These are phyloP conservation scores for Apiospora arundinis DNA, from an alignment of 2,329 filamentous ascomycete genomes.

Conservation along the genomic window DNA sequence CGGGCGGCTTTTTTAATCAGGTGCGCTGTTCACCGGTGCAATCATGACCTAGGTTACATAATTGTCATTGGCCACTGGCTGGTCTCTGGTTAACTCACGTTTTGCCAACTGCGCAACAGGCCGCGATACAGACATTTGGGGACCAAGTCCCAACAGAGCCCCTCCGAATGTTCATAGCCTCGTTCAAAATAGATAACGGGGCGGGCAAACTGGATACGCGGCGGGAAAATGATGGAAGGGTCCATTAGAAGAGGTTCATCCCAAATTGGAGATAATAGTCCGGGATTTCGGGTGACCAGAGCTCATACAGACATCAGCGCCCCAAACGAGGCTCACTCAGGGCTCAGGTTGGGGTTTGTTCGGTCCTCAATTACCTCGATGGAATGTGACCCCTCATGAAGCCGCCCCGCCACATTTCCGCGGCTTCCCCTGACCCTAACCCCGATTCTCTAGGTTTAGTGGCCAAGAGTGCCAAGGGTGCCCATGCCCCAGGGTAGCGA, in stretches of 20 bases:
- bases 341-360: background rate
- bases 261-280: background rate
- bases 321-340: background rate
- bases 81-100: background rate
- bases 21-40: background rate
- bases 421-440: conserved; percentile 1
- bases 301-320: background rate
- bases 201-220: background rate
- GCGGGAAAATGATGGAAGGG: background rate
- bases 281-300: background rate
- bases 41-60: background rate
- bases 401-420: conserved; percentile 13
- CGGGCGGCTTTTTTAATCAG: background rate
- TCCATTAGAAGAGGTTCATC: background rate
- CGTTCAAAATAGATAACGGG: background rate
- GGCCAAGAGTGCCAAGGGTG: background rate
- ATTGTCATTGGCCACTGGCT: background rate
- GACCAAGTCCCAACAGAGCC: background rate
- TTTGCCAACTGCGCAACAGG: background rate
- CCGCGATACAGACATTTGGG: background rate
- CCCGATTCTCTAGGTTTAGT: background rate
- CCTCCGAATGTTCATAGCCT: background rate
- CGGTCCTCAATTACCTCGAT: background rate
- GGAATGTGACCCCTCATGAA: background rate
- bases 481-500: background rate